These are phyloP conservation scores for Auriscalpium orientale DNA, from an alignment of 768 basidiomycete genomes.

Conservation along the genomic window DNA sequence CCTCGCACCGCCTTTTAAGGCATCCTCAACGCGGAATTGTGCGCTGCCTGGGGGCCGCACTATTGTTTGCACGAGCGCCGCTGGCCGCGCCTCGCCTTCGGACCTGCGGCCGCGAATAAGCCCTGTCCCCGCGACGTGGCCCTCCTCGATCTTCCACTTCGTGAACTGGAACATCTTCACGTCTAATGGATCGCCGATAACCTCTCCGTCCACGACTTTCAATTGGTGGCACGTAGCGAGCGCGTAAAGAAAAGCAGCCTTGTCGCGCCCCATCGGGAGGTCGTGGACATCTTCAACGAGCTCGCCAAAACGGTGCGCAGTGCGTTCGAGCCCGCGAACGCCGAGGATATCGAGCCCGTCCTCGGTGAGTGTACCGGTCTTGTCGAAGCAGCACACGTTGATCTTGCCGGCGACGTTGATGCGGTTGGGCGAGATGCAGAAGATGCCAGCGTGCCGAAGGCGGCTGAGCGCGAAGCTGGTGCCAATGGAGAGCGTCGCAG, in stretches of 20 bases:
- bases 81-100: conserved; percentile 49
- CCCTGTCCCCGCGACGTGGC: conserved; percentile 60
- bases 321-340: conserved; percentile 77
- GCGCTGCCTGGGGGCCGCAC: conserved; percentile 94
- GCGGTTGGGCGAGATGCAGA: conserved; percentile 92
- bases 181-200: conserved; percentile 95
- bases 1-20: conserved; percentile 74
- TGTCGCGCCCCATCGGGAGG: conserved; percentile 56
- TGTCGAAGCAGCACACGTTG: conserved; percentile 98
- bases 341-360: conserved; percentile 97
- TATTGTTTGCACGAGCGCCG: conserved; percentile 91
- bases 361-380: conserved; percentile 97
- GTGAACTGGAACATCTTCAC: conserved; percentile 99
- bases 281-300: conserved; percentile 82
- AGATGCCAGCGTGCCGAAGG: conserved; percentile 81
- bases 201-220: conserved; percentile 78
- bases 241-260: conserved; percentile 84
- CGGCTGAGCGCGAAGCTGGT: conserved; percentile 91
- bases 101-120: conserved; percentile 58
- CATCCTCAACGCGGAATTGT: conserved; percentile 88
- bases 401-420: conserved; percentile 95
- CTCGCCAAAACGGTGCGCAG: conserved; percentile 77
- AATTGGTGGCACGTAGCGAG: conserved; percentile 95
- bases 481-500: conserved; percentile 94
- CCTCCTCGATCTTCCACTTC: conserved; percentile 93